Conservation (phyloP, 2,329 filamentous ascomycete species). For the Sclerotinia nivalis region DNA sequence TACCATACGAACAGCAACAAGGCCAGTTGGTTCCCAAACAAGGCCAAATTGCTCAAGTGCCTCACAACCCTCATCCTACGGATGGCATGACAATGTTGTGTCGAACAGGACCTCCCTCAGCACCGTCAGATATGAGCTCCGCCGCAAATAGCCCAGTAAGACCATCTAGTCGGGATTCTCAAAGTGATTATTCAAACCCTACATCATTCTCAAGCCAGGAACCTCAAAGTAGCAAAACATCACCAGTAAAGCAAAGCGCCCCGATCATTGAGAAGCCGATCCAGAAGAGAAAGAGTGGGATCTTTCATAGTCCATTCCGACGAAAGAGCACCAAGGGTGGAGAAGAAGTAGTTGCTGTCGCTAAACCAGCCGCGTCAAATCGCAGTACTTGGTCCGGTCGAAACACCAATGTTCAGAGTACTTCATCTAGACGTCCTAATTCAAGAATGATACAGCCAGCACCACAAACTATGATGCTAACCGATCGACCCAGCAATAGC, state of each 20-base stretch:
- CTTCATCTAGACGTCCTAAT: constrained; percentile 44
- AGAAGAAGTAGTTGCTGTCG: constrained; percentile 51
- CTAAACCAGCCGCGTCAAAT: constrained; percentile 43
- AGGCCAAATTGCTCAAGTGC: constrained; percentile 66
- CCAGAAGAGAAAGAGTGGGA: constrained; percentile 72
- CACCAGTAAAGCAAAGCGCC: constrained; percentile 64
- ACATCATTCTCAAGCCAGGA: constrained; percentile 89
- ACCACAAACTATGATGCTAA: constrained; percentile 37
- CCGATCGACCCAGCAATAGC: constrained; percentile 57
- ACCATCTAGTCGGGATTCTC: constrained; percentile 81
- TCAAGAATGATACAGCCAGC: constrained; percentile 38
- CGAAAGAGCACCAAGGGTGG: constrained; percentile 84
- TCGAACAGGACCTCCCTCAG: constrained; percentile 69
- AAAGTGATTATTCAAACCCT: constrained; percentile 86
- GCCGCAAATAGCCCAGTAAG: constrained; percentile 62
- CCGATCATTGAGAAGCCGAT: constrained; percentile 62
- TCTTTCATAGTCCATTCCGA: constrained; percentile 92
- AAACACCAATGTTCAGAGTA: constrained; percentile 33
- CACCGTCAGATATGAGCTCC: constrained; percentile 69
- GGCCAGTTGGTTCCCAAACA: constrained; percentile 41
- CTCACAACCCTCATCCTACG: constrained; percentile 90
- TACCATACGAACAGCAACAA: constrained; percentile 27
- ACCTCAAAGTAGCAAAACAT: constrained; percentile 69
- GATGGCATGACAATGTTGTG: constrained; percentile 99
- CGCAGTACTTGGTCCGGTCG: constrained; percentile 60